These are phyloP conservation scores for Capsicum chinense DNA, from an alignment of 257 asterid genomes.

Conservation along the genomic window DNA sequence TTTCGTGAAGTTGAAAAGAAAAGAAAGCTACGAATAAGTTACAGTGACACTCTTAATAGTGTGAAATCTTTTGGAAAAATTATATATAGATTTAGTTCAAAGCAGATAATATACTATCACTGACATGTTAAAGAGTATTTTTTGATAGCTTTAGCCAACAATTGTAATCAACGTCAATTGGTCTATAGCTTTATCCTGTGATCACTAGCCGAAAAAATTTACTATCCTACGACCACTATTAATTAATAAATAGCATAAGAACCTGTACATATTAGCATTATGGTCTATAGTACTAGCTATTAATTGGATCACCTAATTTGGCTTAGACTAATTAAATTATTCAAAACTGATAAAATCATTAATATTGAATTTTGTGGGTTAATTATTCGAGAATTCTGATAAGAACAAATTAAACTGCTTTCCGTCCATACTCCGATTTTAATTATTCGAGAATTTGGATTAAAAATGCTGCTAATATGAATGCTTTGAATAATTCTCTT, in stretches of 20 bases:
- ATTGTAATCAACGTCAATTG: neutral
- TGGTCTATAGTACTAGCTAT: neutral
- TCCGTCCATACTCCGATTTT: neutral
- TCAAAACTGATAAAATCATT: neutral
- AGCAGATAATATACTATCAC: neutral
- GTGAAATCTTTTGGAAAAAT: neutral
- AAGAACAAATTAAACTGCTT: neutral
- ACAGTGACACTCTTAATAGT: no score
- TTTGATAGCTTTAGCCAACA: neutral
- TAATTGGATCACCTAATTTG: neutral
- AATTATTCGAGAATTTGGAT: no score
- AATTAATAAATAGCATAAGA: neutral
- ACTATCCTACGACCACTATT: neutral
- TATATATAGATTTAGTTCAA: no score
- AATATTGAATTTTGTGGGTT: neutral
- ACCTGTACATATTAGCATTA: neutral
- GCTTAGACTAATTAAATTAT: constrained; percentile 8
- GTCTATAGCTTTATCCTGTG: neutral
- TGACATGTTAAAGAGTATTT: neutral
- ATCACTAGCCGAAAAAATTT: neutral
- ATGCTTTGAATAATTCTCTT: constrained; percentile 7
- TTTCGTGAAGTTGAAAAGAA: no score
- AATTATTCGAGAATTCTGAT: neutral
- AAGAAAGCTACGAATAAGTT: no score
- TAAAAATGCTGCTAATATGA: neutral